phyloP scores from a whole-genome alignment of 352 stramenopile species.

The Pythium sp. region DNA sequence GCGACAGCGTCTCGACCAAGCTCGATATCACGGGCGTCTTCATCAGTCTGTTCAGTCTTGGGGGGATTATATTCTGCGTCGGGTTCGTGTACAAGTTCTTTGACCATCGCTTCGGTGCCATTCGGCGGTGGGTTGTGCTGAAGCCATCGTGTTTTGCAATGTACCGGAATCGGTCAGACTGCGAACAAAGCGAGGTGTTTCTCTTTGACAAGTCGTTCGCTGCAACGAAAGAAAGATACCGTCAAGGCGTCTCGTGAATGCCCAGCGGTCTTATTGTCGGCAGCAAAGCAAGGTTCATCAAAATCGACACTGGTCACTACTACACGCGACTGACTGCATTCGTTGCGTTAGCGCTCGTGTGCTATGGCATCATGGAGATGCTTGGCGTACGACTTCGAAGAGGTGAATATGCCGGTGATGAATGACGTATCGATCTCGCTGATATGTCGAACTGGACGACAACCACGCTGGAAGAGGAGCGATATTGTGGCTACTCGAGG shows the following conservation, averaged over 20 bases:
- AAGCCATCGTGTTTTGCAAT: conserved; percentile 85
- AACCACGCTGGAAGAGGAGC: too few relatives aligned
- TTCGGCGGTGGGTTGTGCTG: conserved; percentile 84
- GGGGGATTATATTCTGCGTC: conserved; percentile 57
- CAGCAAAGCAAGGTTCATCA: conserved; percentile 77
- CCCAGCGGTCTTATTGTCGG: conserved; percentile 78
- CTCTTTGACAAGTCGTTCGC: conserved; percentile 86
- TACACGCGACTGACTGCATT: conserved; percentile 80
- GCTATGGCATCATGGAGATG: conserved; percentile 43
- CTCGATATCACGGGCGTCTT: conserved; percentile 53
- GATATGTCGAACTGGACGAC: too few relatives aligned
- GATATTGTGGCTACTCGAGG: too few relatives aligned
- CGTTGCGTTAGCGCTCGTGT: conserved; percentile 55
- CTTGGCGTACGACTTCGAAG: too few relatives aligned
- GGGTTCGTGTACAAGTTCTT: conserved; percentile 89
- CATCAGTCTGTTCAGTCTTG: conserved; percentile 47
- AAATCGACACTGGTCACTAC: conserved; percentile 85
- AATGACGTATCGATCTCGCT: too few relatives aligned
- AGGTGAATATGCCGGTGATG: too few relatives aligned
- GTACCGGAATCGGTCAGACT: conserved; percentile 69
- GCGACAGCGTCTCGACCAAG: conserved; percentile 43
- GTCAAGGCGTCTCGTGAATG: conserved; percentile 87
- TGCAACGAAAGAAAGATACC: conserved; percentile 71
- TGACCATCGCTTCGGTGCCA: conserved; percentile 78
- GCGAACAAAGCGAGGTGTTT: conserved; percentile 83